phyloP scores from a whole-genome alignment of 345 rosid genomes.

The Clarkia xantiana region DNA sequence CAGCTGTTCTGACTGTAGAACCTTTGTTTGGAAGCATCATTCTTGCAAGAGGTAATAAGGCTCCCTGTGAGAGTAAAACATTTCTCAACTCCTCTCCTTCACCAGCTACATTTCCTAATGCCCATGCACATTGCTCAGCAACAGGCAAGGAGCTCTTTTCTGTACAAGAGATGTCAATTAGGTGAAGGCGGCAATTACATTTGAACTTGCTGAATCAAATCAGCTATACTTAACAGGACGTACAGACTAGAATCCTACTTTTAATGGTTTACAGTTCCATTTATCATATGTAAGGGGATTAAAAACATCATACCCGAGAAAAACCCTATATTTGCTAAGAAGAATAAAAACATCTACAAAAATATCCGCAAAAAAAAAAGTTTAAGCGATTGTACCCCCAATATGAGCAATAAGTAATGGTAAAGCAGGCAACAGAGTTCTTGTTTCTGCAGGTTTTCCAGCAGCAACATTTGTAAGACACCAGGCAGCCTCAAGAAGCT shows the following conservation, averaged over 20 bases:
- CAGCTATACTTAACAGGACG: too few species aligned
- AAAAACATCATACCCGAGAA: too few species aligned
- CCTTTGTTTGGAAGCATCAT: slow-evolving; percentile 92
- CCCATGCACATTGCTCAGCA: slow-evolving; percentile 99
- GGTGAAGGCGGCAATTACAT: too few species aligned
- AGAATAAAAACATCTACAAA: neutral
- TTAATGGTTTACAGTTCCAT: too few species aligned
- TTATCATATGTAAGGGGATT: too few species aligned
- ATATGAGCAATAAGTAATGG: slow-evolving; percentile 89
- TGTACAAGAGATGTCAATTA: slow-evolving; percentile 11
- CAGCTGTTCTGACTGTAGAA: slow-evolving; percentile 88
- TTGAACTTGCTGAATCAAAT: too few species aligned
- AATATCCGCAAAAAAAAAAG: neutral
- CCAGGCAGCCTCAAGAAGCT: slow-evolving; percentile 98
- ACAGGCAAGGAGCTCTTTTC: slow-evolving; percentile 83
- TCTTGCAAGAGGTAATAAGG: slow-evolving; percentile 79
- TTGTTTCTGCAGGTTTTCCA: slow-evolving; percentile 89
- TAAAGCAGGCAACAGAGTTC: slow-evolving; percentile 67
- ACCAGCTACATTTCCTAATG: slow-evolving; percentile 92
- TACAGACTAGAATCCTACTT: too few species aligned
- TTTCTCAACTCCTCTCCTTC: slow-evolving; percentile 90
- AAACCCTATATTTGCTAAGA: neutral
- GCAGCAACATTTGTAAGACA: slow-evolving; percentile 97
- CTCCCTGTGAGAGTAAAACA: slow-evolving; percentile 82
- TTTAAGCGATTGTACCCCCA: slow-evolving; percentile 46